A percentile compares a stretch with the other conserved stretches of the same genome.
Conservation (phyloP, 805 yeast species). For the Wickerhamiella slavikovae region DNA sequence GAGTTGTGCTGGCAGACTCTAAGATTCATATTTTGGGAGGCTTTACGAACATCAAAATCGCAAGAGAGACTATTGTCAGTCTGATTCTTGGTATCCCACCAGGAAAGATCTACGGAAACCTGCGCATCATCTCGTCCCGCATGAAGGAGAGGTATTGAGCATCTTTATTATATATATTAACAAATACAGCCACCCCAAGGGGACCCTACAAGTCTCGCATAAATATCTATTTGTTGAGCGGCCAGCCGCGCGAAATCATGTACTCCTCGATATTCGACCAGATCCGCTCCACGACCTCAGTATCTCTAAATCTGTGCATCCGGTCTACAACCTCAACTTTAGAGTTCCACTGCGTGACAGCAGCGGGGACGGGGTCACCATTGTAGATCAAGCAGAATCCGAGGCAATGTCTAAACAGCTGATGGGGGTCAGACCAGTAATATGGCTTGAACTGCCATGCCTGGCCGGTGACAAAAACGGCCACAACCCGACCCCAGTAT, state of each 20-base stretch:
- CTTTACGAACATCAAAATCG: slow-evolving; percentile 90
- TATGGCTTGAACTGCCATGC: slow-evolving; percentile 89
- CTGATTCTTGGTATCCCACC: slow-evolving; percentile 96
- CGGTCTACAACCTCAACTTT: slow-evolving; percentile 59
- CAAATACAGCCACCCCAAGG: not conserved
- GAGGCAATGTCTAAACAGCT: slow-evolving; percentile 59
- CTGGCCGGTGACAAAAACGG: slow-evolving; percentile 92
- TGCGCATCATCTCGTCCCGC: slow-evolving; percentile 91
- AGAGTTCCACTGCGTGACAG: slow-evolving; percentile 76
- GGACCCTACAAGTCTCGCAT: not conserved
- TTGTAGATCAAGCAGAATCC: slow-evolving; percentile 64
- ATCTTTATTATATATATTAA: not conserved
- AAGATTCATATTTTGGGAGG: slow-evolving; percentile 96
- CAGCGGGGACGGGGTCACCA: slow-evolving; percentile 61
- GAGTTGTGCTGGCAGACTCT: slow-evolving; percentile 92
- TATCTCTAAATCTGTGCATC: slow-evolving; percentile 66
- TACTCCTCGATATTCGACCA: slow-evolving; percentile 72
- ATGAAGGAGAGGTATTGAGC: slow-evolving; percentile 78
- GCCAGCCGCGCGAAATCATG: slow-evolving; percentile 46
- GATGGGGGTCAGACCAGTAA: slow-evolving; percentile 62
- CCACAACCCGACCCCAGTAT: slow-evolving; percentile 94
- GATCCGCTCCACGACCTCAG: slow-evolving; percentile 63
- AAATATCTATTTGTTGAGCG: slow-evolving; percentile 2
- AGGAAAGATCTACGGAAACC: slow-evolving; percentile 91
- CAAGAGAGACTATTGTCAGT: slow-evolving; percentile 91